These are phyloP conservation scores for Biscogniauxia marginata DNA, from an alignment of 2,329 filamentous ascomycete genomes.

Conservation along the genomic window DNA sequence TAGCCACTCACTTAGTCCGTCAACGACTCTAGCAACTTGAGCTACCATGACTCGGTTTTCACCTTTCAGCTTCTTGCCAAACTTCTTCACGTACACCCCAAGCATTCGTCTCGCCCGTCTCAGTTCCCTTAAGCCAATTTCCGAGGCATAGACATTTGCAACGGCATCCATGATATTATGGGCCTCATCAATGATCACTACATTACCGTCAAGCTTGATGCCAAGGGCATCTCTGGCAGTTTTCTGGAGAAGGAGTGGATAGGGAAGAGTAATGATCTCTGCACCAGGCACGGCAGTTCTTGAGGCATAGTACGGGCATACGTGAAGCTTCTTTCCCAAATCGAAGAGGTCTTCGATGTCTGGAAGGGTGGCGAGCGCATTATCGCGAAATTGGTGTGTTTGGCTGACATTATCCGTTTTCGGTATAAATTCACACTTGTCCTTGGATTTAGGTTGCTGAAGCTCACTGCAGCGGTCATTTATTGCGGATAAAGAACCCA, in stretches of 20 bases:
- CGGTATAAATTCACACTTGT: conserved; percentile 75
- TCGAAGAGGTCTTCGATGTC: conserved; percentile 89
- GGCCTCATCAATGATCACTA: conserved; percentile 96
- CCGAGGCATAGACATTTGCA: conserved; percentile 78
- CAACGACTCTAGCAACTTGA: conserved; percentile 79
- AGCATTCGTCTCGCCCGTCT: conserved; percentile 72
- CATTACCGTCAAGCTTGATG: conserved; percentile 79
- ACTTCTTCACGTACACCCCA: conserved; percentile 79
- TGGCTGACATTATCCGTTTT: conserved; percentile 71
- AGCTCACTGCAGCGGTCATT: conserved; percentile 92
- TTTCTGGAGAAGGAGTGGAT: conserved; percentile 84
- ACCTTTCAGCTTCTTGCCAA: conserved; percentile 84
- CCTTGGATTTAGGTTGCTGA: conserved; percentile 68
- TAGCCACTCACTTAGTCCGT: conserved; percentile 72
- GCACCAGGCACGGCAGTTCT: conserved; percentile 76
- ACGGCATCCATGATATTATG: conserved; percentile 98
- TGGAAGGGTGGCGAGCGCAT: conserved; percentile 76
- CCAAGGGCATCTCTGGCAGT: conserved; percentile 84
- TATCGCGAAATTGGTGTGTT: conserved; percentile 80
- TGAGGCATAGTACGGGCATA: conserved; percentile 97
- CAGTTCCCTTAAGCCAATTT: conserved; percentile 72
- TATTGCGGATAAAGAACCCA: conserved; percentile 74
- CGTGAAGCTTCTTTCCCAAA: conserved; percentile 72
- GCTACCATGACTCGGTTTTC: conserved; percentile 90
- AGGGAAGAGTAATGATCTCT: conserved; percentile 90